Evolutionary conservation across 2,329 filamentous ascomycete genomes (phyloP).

Genomic region (Pezicula radicicola): DNA sequence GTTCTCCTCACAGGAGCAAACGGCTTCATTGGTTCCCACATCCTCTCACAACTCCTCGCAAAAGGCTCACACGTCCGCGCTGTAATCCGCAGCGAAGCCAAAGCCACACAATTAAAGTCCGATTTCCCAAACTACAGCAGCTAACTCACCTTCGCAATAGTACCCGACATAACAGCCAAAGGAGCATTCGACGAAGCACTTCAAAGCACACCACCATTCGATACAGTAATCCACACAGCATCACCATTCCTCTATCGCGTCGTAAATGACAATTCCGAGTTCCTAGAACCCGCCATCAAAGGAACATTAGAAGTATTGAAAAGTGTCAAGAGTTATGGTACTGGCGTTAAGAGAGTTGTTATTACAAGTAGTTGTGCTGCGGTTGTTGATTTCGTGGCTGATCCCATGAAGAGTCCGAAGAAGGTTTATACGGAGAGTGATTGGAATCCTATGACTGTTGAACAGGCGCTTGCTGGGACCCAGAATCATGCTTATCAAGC

Average conservation of each 20-base stretch:
- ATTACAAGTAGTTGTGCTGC: conserved; percentile 38
- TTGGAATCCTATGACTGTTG: conserved; percentile 52
- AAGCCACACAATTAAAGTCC: conserved; percentile 37
- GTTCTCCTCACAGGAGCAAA: conserved; percentile 30
- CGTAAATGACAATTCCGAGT: conserved; percentile 27
- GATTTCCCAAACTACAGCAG: conserved; percentile 29
- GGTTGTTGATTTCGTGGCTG: conserved; percentile 25
- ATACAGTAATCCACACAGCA: conserved; percentile 65
- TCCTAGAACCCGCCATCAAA: conserved; percentile 52
- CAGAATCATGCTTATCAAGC: conserved; percentile 43
- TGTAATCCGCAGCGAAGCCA: conserved; percentile 40
- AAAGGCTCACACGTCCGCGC: conserved; percentile 32
- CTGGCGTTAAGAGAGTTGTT: conserved; percentile 67
- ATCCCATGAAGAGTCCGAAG: conserved; percentile 26
- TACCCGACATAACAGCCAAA: conserved; percentile 66
- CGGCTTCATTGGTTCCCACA: conserved; percentile 26
- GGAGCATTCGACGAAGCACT: conserved; percentile 64
- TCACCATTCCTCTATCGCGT: conserved; percentile 43
- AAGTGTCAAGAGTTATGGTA: conserved; percentile 58
- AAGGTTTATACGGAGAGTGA: conserved; percentile 44
- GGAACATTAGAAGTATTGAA: conserved; percentile 69
- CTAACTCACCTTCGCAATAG: conserved; percentile 46
- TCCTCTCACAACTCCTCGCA: conserved; percentile 22
- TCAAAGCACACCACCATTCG: conserved; percentile 53
- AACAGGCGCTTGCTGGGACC: conserved; percentile 28